Percentiles rank a stretch among this genome's conserved stretches.
phyloP scores from a whole-genome alignment of 73 alveolate species.

The Paramecium tetraurelia region DNA sequence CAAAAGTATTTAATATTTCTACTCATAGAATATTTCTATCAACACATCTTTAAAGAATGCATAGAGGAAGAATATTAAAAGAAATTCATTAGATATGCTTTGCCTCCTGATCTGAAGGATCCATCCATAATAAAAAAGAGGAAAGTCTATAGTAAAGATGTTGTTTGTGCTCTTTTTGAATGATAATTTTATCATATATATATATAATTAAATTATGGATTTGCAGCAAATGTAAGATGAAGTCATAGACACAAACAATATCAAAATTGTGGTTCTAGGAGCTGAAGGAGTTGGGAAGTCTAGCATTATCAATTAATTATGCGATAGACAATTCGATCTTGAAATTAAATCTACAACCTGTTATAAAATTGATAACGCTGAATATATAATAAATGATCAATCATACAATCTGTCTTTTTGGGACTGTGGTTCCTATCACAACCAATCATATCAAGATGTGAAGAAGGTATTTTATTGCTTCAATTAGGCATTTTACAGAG shows the following conservation, averaged over 20 bases:
- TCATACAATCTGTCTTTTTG: neutral
- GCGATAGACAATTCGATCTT: neutral
- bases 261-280: neutral
- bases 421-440: constrained; percentile 36
- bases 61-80: neutral
- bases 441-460: neutral
- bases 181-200: neutral
- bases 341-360: constrained; percentile 23
- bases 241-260: neutral
- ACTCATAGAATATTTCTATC: neutral
- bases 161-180: neutral
- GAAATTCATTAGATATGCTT: neutral
- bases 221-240: neutral
- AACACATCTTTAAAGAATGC: neutral
- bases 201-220: neutral
- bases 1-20: neutral
- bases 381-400: neutral
- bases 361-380: neutral
- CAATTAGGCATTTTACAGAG: neutral
- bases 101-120: constrained; percentile 24
- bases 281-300: neutral
- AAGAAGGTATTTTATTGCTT: neutral
- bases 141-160: neutral
- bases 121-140: neutral
- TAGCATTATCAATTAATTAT: neutral